phyloP scores from a whole-genome alignment of 139 green algal species.

The Ettlia oleoabundans region DNA sequence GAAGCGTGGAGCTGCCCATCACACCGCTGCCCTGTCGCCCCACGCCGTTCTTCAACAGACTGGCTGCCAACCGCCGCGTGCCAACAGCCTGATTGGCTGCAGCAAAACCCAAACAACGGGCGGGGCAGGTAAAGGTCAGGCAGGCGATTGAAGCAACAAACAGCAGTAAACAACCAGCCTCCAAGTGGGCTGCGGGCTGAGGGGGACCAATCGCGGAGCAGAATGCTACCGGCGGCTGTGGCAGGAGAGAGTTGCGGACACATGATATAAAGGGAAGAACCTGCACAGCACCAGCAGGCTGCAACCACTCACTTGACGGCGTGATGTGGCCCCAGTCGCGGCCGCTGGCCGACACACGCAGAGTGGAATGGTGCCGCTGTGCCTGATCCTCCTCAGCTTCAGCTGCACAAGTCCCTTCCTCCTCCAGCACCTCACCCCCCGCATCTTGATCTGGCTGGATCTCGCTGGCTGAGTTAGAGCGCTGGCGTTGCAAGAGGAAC shows the following conservation, averaged over 20 bases:
- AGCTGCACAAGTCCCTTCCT: neutral
- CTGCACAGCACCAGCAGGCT: neutral
- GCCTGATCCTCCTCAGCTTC: neutral
- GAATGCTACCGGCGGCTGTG: neutral
- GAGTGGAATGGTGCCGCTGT: neutral
- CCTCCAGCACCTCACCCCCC: neutral
- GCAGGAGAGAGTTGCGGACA: neutral
- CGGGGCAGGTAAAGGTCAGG: neutral
- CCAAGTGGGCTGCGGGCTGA: too few species aligned
- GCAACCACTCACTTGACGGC: neutral
- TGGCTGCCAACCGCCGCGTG: conserved; percentile 9
- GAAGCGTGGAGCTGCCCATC: neutral
- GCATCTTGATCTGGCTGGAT: conserved; percentile 19
- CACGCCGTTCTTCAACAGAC: neutral
- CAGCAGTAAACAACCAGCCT: too few species aligned
- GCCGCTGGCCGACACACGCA: neutral
- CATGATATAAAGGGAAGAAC: neutral
- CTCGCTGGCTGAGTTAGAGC: neutral
- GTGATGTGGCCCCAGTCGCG: conserved; percentile 48
- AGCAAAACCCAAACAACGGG: neutral
- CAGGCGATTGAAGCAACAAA: too few species aligned
- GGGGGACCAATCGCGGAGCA: neutral
- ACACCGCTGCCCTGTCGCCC: neutral
- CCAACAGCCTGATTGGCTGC: conserved; percentile 24
- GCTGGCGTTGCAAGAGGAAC: neutral